Percentiles rank a stretch among this genome's conserved stretches.
These are phyloP conservation scores for Furcasterigmium sp. DNA, from an alignment of 2,329 filamentous ascomycete species.

Conservation along the genomic window DNA sequence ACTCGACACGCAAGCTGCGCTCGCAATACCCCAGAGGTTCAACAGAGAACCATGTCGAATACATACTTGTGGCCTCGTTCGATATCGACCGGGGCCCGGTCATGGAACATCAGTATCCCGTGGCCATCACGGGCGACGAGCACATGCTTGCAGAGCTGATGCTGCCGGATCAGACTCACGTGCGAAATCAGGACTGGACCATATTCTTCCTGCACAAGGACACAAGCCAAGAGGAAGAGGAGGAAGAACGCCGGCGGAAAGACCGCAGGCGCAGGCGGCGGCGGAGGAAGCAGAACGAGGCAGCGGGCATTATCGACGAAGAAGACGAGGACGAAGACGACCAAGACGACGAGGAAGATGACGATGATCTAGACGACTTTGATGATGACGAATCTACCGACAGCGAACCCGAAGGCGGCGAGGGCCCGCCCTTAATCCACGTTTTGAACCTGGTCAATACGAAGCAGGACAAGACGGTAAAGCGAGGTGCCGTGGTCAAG, in stretches of 20 bases:
- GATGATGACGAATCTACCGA: constrained; percentile 51
- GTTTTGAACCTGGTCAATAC: constrained; percentile 97
- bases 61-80: constrained; percentile 95
- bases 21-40: constrained; percentile 73
- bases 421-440: constrained; percentile 91
- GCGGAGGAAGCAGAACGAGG: constrained; percentile 45
- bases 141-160: constrained; percentile 98
- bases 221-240: constrained; percentile 75
- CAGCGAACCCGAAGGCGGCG: constrained; percentile 62
- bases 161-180: constrained; percentile 94
- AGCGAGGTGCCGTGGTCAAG: constrained; percentile 91
- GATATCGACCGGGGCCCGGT: constrained; percentile 93
- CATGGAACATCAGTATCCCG: constrained; percentile 98
- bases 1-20: constrained; percentile 52
- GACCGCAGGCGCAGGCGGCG: constrained; percentile 46
- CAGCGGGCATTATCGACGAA: constrained; percentile 41
- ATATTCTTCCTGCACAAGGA: constrained; percentile 99
- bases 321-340: constrained; percentile 47
- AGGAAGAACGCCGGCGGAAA: constrained; percentile 59
- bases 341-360: constrained; percentile 35
- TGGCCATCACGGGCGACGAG: constrained; percentile 92
- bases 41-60: constrained; percentile 92
- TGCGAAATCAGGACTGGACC: constrained; percentile 95
- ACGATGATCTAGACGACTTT: constrained; percentile 37
- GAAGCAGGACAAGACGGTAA: constrained; percentile 89